phyloP scores from a whole-genome alignment of 345 rosid genomes.

The Camelina hispida region DNA sequence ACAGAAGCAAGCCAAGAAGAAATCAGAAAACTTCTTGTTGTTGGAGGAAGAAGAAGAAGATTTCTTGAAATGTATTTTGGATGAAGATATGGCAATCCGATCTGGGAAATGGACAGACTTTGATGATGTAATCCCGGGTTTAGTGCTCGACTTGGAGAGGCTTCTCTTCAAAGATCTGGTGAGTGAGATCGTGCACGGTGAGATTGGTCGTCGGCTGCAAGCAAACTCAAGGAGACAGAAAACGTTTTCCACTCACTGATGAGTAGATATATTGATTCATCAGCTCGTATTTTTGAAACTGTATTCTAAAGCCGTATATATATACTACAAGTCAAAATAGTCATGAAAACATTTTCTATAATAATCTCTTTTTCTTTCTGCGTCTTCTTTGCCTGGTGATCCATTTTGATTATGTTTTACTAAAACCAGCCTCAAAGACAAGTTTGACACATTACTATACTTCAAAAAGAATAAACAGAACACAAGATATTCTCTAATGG shows the following conservation, averaged over 20 bases:
- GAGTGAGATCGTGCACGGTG: slow-evolving; percentile 71
- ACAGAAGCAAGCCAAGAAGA: slow-evolving; percentile 47
- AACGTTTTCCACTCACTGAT: slow-evolving; percentile 52
- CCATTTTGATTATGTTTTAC: slow-evolving; percentile 9
- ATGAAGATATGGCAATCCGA: slow-evolving; percentile 60
- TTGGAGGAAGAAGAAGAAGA: slow-evolving; percentile 60
- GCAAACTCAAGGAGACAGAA: slow-evolving; percentile 51
- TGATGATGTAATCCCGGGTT: slow-evolving; percentile 50
- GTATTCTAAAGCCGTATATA: slow-evolving; percentile 12
- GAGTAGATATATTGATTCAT: slow-evolving; percentile 36
- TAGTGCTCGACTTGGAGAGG: slow-evolving; percentile 75
- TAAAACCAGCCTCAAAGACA: not conserved
- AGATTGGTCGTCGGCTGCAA: slow-evolving; percentile 47
- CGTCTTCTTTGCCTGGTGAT: not conserved
- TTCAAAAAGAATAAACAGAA: not conserved
- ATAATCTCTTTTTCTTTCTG: not conserved
- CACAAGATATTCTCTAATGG: not conserved
- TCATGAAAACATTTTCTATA: not conserved
- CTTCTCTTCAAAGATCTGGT: slow-evolving; percentile 84
- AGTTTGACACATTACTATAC: not conserved
- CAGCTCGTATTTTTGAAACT: not conserved
- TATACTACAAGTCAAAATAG: not conserved
- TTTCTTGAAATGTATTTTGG: slow-evolving; percentile 56
- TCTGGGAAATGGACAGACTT: slow-evolving; percentile 68
- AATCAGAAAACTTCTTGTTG: slow-evolving; percentile 42